A percentile compares a stretch with the other conserved stretches of the same genome.
Evolutionary conservation across 305 asterid genomes (phyloP).

Genomic region (Fraxinus albicans): DNA sequence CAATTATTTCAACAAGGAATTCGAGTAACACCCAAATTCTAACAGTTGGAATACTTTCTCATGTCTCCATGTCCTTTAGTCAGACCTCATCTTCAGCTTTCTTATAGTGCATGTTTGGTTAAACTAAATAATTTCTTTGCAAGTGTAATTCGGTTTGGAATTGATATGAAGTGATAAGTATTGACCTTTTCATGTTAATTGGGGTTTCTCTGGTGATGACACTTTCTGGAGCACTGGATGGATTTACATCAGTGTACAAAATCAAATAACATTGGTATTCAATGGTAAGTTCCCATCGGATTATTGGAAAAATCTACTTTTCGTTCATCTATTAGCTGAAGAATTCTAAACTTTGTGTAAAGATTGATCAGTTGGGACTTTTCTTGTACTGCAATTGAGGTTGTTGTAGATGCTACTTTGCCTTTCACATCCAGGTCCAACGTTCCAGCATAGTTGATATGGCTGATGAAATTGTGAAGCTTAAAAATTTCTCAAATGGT

Average conservation of each 20-base stretch:
- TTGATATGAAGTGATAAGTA: background rate
- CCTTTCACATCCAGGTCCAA: conserved; percentile 66
- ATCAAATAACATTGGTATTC: conserved; percentile 57
- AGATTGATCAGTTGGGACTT: conserved; percentile 17
- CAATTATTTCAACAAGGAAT: too few species aligned
- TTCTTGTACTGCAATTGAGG: conserved; percentile 54
- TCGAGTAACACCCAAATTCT: too few species aligned
- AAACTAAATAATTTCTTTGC: too few species aligned
- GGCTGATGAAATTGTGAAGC: conserved; percentile 77
- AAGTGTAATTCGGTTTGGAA: background rate
- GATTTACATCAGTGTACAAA: conserved; percentile 67
- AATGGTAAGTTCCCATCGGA: conserved; percentile 40
- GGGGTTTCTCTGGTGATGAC: conserved; percentile 45
- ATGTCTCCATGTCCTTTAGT: too few species aligned
- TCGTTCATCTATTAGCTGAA: background rate
- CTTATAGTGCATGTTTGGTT: background rate
- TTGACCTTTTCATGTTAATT: background rate
- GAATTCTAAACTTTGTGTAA: conserved; percentile 22
- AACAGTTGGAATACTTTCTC: too few species aligned
- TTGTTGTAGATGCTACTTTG: conserved; percentile 54
- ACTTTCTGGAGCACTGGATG: conserved; percentile 72
- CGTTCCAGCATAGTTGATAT: conserved; percentile 93
- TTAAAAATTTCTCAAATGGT: conserved; percentile 77
- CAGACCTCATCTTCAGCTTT: background rate
- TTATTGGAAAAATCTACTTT: conserved; percentile 10